Evolutionary conservation across 2,329 filamentous ascomycete species (phyloP), one percentile per base, ranked within the genome.

Genomic region (Grosmannia penicillata): DNA sequence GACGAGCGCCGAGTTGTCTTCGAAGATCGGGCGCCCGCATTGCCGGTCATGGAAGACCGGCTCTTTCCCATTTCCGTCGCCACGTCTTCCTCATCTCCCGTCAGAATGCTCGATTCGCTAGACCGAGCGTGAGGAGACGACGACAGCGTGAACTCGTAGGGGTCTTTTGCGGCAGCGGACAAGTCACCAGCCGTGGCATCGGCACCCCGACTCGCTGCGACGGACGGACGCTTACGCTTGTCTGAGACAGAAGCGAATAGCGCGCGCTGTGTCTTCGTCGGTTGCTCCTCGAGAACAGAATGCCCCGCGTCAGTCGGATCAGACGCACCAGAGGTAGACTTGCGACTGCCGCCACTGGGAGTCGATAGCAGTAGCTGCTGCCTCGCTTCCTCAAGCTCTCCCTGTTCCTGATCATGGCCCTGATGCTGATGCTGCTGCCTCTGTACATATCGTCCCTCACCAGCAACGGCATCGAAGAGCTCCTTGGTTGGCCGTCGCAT

Each of bases 401-500:
- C 13, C 6, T 31, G 15, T 25, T 19, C 17, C n/a, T 25, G 18
- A 19, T 15, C 22, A n/a, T 29, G 8, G 17, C 26, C 6, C 18
- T 40, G 38, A 7, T 27, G 27, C 9, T 38, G 39, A 9, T 26
- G 29, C 8, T 24, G 40, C 6, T 47, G 44, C 26, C 50, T 50
- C 21, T 46, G 65, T 41, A 55, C 51, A 42, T 66, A 62, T 50
- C 68, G 75, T 24, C 67, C 70, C 47, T 79, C 71, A n/a, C 71
- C 75, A 10, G 69, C 59, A 13, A 89, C 82, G 2, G 82, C 82
- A 54, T 86, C 81, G 26, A 79, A 72, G 9, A 87, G 58, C 46
- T 83, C 75, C 52, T 83, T 83, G 2, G 78, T 82, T 18, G 83
- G 82, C 42, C 83, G 71, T 42, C 83, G 72, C 82, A 91, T 87